Evolutionary conservation across 257 asterid genomes (phyloP).

Genomic region (Leonotis leonurus): DNA sequence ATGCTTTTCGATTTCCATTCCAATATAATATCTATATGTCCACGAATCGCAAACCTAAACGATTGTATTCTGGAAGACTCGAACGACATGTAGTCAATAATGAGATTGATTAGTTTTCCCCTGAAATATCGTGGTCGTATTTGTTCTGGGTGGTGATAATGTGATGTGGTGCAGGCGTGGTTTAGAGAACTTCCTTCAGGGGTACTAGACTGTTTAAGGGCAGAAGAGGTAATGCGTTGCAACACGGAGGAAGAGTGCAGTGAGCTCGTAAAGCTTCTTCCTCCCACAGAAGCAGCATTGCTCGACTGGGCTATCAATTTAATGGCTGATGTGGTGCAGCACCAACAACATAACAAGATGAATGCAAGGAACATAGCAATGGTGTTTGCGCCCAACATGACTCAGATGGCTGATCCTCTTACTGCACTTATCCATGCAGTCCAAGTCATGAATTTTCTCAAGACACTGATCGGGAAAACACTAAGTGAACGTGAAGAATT

Average conservation of each 20-base stretch:
- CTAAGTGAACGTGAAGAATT: conserved; percentile 41
- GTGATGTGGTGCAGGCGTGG: conserved; percentile 52
- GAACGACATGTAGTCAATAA: no score
- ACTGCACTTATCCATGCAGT: conserved; percentile 90
- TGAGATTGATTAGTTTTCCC: not conserved
- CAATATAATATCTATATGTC: no score
- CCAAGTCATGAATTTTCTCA: conserved; percentile 84
- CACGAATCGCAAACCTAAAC: no score
- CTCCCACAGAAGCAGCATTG: conserved; percentile 54
- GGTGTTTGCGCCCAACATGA: conserved; percentile 96
- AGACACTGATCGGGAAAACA: conserved; percentile 54
- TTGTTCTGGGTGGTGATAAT: not conserved
- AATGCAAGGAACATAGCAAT: conserved; percentile 78
- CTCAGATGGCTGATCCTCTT: conserved; percentile 87
- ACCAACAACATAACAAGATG: conserved; percentile 67
- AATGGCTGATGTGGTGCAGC: conserved; percentile 68
- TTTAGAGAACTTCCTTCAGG: conserved; percentile 82
- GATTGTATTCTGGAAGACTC: no score
- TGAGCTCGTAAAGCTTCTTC: conserved; percentile 48
- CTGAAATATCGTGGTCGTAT: no score
- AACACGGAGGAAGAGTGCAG: conserved; percentile 75
- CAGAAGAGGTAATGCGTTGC: conserved; percentile 82
- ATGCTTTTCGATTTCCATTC: not conserved
- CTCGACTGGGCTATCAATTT: conserved; percentile 80
- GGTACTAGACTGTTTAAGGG: conserved; percentile 60